phyloP scores from a whole-genome alignment of 2,329 filamentous ascomycete genomes.

The Trichoderma hamatum region DNA sequence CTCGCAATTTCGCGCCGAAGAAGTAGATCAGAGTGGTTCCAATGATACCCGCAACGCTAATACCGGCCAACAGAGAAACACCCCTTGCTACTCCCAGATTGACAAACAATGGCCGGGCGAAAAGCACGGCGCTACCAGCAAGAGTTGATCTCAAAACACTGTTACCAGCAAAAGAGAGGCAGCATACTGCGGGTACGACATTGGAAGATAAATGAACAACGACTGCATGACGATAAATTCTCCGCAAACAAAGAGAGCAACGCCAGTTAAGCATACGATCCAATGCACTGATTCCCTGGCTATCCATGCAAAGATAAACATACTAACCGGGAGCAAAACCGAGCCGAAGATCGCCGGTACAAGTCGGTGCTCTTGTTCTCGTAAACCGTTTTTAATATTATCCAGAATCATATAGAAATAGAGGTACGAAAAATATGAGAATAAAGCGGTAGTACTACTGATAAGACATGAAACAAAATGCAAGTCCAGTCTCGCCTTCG shows the following conservation, averaged over 20 bases:
- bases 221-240: slow-evolving; percentile 40
- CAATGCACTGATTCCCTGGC: not conserved
- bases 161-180: slow-evolving; percentile 31
- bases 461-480: slow-evolving; percentile 61
- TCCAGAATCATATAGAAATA: slow-evolving; percentile 6
- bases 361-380: slow-evolving; percentile 29
- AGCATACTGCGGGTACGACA: slow-evolving; percentile 29
- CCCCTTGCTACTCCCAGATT: slow-evolving; percentile 28
- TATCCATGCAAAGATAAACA: slow-evolving; percentile 51
- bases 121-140: slow-evolving; percentile 23
- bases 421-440: slow-evolving; percentile 31
- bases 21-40: not conserved
- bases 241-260: slow-evolving; percentile 59
- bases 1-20: slow-evolving; percentile 16
- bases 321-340: slow-evolving; percentile 64
- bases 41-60: no score
- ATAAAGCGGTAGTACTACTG: slow-evolving; percentile 60
- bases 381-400: slow-evolving; percentile 18
- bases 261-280: not conserved
- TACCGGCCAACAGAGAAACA: slow-evolving; percentile 25
- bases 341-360: slow-evolving; percentile 48
- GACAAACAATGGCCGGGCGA: slow-evolving; percentile 29
- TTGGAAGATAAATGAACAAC: slow-evolving; percentile 30
- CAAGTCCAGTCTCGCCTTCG: slow-evolving; percentile 62
- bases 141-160: slow-evolving; percentile 27